Evolutionary conservation across 257 asterid genomes (phyloP).

Genomic region (Parsonsia alboflavescens): DNA sequence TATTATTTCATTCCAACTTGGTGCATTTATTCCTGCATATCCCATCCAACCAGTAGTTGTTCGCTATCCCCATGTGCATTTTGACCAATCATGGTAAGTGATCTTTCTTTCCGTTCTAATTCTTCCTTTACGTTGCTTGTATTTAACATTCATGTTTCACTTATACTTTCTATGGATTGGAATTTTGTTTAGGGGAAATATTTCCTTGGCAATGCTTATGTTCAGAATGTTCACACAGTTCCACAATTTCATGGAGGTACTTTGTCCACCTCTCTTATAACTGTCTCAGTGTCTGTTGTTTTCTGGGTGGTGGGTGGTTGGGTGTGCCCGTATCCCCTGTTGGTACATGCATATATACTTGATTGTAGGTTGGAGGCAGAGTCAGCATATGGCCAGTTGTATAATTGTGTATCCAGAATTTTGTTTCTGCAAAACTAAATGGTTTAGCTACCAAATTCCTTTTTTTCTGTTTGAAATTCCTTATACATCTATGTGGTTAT

Average conservation of each 20-base stretch:
- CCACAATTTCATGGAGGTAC: slow-evolving; percentile 98
- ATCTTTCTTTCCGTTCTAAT: slow-evolving; percentile 1
- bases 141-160: neutral
- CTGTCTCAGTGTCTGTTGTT: neutral
- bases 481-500: neutral
- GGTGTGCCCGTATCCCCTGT: neutral
- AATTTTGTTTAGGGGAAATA: slow-evolving; percentile 66
- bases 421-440: neutral
- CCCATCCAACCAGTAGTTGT: slow-evolving; percentile 90
- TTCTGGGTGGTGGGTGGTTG: neutral
- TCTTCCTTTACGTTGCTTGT: neutral
- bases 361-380: neutral
- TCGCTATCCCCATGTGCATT: slow-evolving; percentile 89
- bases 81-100: slow-evolving; percentile 99
- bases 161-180: slow-evolving; percentile 4
- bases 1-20: slow-evolving; percentile 86
- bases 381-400: neutral
- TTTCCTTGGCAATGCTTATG: slow-evolving; percentile 66
- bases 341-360: neutral
- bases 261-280: neutral
- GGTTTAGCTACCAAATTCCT: neutral
- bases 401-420: neutral
- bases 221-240: slow-evolving; percentile 96
- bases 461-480: neutral
- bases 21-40: slow-evolving; percentile 94